These are phyloP conservation scores for Coemansia sp. DNA, from an alignment of 192 early-diverging fungal species.

Conservation along the genomic window DNA sequence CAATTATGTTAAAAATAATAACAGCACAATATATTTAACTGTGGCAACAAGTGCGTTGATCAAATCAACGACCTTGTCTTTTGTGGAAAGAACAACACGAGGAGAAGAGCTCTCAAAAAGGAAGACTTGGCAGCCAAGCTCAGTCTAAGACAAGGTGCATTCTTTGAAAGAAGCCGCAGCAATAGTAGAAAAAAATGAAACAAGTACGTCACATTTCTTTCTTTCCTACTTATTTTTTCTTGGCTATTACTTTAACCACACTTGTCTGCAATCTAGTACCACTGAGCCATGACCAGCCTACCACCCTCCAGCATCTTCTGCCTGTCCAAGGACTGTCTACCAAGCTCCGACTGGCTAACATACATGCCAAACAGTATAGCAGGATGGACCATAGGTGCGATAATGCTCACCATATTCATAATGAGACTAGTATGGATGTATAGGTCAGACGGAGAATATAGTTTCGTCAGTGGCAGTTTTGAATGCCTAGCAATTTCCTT, in stretches of 20 bases:
- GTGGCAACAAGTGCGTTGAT: too few species aligned
- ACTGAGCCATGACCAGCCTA: background rate
- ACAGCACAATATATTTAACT: too few species aligned
- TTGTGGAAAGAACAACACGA: background rate
- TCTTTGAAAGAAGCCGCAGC: background rate
- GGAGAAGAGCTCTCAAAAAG: background rate
- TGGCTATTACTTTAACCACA: background rate
- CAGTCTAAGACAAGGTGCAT: background rate
- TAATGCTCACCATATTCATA: background rate
- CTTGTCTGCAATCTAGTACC: background rate
- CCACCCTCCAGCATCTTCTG: too few species aligned
- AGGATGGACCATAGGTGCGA: slow-evolving; percentile 21
- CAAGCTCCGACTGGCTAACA: too few species aligned
- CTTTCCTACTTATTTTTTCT: background rate
- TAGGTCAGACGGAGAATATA: too few species aligned
- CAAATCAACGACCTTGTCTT: too few species aligned
- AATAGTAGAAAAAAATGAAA: background rate
- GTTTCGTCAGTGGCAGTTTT: too few species aligned
- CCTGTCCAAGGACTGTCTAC: too few species aligned
- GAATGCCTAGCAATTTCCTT: too few species aligned
- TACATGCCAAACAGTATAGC: slow-evolving; percentile 17
- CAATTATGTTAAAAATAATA: too few species aligned
- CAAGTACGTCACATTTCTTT: background rate
- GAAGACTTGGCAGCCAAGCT: background rate
- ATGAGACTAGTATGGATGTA: background rate